Percentiles rank a stretch among this genome's conserved stretches.
phyloP scores from a whole-genome alignment of 2,329 filamentous ascomycete species.

The Aspergillus cejpii region DNA sequence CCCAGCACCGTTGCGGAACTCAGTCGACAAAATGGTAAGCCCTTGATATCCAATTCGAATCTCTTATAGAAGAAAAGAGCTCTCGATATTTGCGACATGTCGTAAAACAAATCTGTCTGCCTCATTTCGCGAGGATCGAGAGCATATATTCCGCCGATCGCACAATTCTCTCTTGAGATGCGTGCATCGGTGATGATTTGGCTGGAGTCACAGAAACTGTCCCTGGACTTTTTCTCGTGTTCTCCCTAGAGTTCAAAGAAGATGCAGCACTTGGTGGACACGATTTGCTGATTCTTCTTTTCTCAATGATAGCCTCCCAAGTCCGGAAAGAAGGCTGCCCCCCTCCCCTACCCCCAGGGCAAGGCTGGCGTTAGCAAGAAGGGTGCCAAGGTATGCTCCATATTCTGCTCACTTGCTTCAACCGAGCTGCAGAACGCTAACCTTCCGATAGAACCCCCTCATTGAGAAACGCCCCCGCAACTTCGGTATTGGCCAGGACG shows the following conservation, averaged over 20 bases:
- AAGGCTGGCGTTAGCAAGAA: slow-evolving; percentile 88
- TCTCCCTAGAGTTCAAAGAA: slow-evolving; percentile 93
- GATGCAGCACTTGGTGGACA: slow-evolving; percentile 66
- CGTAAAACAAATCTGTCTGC: slow-evolving; percentile 26
- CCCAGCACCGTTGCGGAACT: slow-evolving; percentile 45
- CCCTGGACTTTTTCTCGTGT: slow-evolving; percentile 47
- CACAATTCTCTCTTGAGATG: slow-evolving; percentile 27
- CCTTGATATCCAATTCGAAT: slow-evolving; percentile 41
- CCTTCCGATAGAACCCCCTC: slow-evolving; percentile 74
- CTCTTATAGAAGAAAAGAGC: slow-evolving; percentile 25
- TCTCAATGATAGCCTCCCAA: slow-evolving; percentile 99
- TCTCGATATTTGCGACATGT: slow-evolving; percentile 38
- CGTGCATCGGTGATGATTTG: slow-evolving; percentile 41
- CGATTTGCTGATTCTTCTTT: slow-evolving; percentile 86
- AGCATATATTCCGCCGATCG: slow-evolving; percentile 36
- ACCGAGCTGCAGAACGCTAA: slow-evolving; percentile 15
- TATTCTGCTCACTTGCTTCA: slow-evolving; percentile 9
- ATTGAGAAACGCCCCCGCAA: slow-evolving; percentile 97
- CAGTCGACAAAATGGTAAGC: slow-evolving; percentile 59
- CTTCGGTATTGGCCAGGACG: slow-evolving; percentile 98
- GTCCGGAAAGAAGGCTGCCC: slow-evolving; percentile 91
- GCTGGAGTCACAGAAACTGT: slow-evolving; percentile 50
- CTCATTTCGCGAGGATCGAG: slow-evolving; percentile 28
- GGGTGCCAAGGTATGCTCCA: slow-evolving; percentile 74
- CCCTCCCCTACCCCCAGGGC: slow-evolving; percentile 91